Percentiles rank a stretch among this genome's conserved stretches.
Evolutionary conservation across 495 filamentous ascomycete genomes (phyloP).

Genomic region (Neurospora sublineolata): DNA sequence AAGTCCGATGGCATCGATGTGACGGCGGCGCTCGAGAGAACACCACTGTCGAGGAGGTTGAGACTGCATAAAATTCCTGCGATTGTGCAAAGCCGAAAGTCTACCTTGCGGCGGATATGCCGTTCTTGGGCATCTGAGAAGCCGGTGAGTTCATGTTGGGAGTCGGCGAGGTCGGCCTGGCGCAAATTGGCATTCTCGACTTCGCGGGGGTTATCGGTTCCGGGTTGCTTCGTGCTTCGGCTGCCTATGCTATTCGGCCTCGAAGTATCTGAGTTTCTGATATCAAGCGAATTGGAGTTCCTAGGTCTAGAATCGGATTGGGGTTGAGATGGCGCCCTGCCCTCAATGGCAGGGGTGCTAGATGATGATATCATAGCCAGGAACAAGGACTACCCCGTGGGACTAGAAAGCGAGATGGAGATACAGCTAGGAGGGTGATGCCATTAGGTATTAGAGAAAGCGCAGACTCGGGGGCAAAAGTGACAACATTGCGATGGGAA

Average conservation of each 20-base stretch:
- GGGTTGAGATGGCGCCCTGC: background rate
- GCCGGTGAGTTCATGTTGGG: background rate
- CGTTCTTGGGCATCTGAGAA: slow-evolving; percentile 10
- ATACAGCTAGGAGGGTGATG: background rate
- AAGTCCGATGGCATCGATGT: slow-evolving; percentile 62
- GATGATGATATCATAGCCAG: background rate
- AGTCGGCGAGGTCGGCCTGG: background rate
- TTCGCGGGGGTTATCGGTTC: background rate
- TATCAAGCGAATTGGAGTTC: background rate
- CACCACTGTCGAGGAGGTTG: slow-evolving; percentile 63
- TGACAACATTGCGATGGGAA: background rate
- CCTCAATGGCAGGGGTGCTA: background rate
- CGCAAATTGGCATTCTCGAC: background rate
- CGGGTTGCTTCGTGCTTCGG: background rate
- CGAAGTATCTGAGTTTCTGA: background rate
- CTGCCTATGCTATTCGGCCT: background rate
- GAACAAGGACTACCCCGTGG: background rate
- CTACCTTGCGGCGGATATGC: slow-evolving; percentile 51
- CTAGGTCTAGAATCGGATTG: background rate
- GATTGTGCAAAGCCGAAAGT: slow-evolving; percentile 64
- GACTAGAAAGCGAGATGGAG: background rate
- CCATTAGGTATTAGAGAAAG: background rate
- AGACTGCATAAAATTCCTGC: slow-evolving; percentile 62
- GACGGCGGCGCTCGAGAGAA: slow-evolving; percentile 65
- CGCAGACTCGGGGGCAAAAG: too few relatives aligned